phyloP scores from a whole-genome alignment of 1,139 yeast genomes.

The Groenewaldozyma auringiensis region DNA sequence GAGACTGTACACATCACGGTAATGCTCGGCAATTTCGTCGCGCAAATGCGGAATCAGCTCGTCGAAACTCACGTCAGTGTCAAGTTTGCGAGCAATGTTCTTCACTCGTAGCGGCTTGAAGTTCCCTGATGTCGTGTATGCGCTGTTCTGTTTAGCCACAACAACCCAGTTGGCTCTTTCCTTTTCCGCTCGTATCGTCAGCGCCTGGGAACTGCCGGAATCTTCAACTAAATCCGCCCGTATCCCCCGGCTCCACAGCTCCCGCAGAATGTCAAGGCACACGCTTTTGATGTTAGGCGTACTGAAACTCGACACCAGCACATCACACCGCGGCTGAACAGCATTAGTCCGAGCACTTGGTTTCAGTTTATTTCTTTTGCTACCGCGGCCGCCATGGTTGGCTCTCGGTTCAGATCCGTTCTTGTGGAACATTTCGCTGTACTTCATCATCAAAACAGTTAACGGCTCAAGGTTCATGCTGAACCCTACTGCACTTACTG shows the following conservation, averaged over 20 bases:
- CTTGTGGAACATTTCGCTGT: constrained; percentile 17
- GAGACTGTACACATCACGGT: background rate
- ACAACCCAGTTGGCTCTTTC: constrained; percentile 75
- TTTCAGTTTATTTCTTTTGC: background rate
- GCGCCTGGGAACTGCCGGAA: constrained; percentile 55
- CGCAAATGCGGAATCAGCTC: constrained; percentile 50
- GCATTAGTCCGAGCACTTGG: constrained; percentile 7
- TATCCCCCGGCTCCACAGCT: constrained; percentile 63
- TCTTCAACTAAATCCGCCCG: constrained; percentile 59
- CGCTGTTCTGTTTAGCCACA: constrained; percentile 51
- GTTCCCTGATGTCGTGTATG: constrained; percentile 31
- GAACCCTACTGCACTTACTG: constrained; percentile 72
- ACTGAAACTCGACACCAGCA: constrained; percentile 60
- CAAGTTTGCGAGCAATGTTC: constrained; percentile 51
- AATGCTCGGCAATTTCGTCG: constrained; percentile 29
- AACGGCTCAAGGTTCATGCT: constrained; percentile 61
- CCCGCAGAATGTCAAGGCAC: constrained; percentile 55
- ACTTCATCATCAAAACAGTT: constrained; percentile 42
- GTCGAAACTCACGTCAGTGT: constrained; percentile 60
- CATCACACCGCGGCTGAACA: constrained; percentile 55
- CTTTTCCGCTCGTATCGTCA: constrained; percentile 50
- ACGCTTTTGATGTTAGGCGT: constrained; percentile 40
- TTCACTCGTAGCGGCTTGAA: constrained; percentile 71
- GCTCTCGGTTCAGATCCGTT: constrained; percentile 11
- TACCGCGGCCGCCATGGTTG: too few relatives aligned